These are phyloP conservation scores for Trypanosoma grayi DNA, from an alignment of 208 protist species.

Conservation along the genomic window DNA sequence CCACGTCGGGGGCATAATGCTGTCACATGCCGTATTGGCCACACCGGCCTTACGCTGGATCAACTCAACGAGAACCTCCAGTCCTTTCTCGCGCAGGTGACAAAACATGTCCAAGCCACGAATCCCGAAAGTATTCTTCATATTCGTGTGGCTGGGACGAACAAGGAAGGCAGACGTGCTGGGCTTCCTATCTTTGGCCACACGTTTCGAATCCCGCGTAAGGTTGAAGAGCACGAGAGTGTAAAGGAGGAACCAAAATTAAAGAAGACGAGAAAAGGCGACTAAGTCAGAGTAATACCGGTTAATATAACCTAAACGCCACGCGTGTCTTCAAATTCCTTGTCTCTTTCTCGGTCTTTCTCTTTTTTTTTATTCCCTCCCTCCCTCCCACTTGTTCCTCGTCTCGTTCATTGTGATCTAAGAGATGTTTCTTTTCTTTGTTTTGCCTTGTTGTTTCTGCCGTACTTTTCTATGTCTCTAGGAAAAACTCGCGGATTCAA, in stretches of 20 bases:
- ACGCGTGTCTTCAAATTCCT: not conserved
- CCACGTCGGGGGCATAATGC: constrained; percentile 73
- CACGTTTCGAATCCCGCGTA: constrained; percentile 41
- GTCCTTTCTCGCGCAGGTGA: constrained; percentile 62
- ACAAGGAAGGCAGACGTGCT: constrained; percentile 54
- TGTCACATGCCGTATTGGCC: constrained; percentile 75
- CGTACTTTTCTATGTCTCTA: constrained; percentile 9
- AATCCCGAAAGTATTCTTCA: constrained; percentile 63
- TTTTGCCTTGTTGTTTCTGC: constrained; percentile 6
- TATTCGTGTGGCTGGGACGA: constrained; percentile 75
- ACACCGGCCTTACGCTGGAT: constrained; percentile 60
- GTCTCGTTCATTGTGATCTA: not conserved
- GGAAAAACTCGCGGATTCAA: constrained; percentile 4
- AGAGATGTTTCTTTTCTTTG: constrained; percentile 6
- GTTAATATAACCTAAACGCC: not conserved
- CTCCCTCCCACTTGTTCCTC: not conserved
- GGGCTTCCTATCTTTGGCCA: constrained; percentile 77
- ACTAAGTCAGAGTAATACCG: constrained; percentile 10
- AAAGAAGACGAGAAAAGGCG: constrained; percentile 14
- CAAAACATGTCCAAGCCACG: constrained; percentile 49
- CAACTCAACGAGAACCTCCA: constrained; percentile 72
- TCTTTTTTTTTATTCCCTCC: constrained; percentile 14
- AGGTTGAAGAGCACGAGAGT: not conserved
- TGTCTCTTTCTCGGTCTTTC: constrained; percentile 5
- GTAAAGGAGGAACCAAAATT: constrained; percentile 7